Conservation (phyloP, 2,329 filamentous ascomycete species). For the Verticillium albo-atrum region DNA sequence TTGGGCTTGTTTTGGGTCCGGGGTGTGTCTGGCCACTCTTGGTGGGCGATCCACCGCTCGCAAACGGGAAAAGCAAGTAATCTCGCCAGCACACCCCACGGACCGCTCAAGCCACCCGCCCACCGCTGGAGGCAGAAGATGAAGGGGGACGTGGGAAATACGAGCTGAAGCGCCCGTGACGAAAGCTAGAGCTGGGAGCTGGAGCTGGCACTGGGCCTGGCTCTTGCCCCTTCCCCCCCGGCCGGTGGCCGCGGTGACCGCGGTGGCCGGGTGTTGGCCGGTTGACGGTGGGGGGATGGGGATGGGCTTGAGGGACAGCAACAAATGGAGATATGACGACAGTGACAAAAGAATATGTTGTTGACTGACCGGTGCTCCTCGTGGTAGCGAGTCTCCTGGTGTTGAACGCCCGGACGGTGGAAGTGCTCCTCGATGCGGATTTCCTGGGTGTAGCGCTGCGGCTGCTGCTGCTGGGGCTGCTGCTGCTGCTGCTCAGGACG, state of each 20-base stretch:
- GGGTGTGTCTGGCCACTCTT: not conserved
- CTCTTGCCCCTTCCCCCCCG: not conserved
- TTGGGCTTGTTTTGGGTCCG: not conserved
- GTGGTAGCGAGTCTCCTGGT: constrained; percentile 45
- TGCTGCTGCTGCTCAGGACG: constrained; percentile 32
- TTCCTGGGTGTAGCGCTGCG: constrained; percentile 69
- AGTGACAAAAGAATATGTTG: not conserved
- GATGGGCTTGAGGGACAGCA: constrained; percentile 4
- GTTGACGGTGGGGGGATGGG: not conserved
- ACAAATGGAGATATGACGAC: constrained; percentile 1
- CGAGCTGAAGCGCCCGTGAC: not conserved
- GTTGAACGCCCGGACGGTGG: constrained; percentile 63
- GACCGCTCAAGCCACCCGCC: not conserved
- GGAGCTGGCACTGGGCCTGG: too few species aligned
- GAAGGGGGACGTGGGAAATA: not conserved
- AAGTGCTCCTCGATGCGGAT: constrained; percentile 73
- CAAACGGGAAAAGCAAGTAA: not conserved
- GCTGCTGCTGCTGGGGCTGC: constrained; percentile 23
- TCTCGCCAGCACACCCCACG: not conserved
- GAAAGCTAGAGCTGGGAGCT: not conserved
- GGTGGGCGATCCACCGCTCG: not conserved
- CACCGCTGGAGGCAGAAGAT: not conserved
- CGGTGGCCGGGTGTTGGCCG: not conserved
- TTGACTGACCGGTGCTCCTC: constrained; percentile 51
- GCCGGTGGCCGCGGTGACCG: not conserved